Percentiles rank a stretch among this genome's conserved stretches.
These are phyloP conservation scores for Podaxis sp. DNA, from an alignment of 768 basidiomycete genomes.

Conservation along the genomic window DNA sequence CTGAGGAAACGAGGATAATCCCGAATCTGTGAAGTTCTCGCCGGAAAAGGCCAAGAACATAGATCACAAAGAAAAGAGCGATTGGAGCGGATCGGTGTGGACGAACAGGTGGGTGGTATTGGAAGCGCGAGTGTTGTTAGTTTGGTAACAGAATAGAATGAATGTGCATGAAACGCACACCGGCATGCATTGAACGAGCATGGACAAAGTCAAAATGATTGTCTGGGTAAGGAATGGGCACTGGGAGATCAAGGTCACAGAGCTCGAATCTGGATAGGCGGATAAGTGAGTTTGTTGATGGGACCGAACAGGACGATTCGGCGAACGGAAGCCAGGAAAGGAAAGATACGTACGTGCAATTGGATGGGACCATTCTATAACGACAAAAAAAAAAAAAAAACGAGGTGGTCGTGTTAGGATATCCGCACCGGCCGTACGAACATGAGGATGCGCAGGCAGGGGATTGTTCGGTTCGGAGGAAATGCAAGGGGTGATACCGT, in stretches of 20 bases:
- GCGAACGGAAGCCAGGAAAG: constrained; percentile 1
- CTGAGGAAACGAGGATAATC: constrained; percentile 56
- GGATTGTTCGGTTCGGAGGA: constrained; percentile 18
- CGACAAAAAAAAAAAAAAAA: constrained; percentile 7
- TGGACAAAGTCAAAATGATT: constrained; percentile 66
- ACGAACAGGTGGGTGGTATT: background rate
- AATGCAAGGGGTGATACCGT: constrained; percentile 13
- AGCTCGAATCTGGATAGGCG: constrained; percentile 54
- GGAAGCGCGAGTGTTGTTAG: background rate
- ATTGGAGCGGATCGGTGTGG: background rate
- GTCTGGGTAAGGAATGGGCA: constrained; percentile 58
- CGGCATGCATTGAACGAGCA: constrained; percentile 63
- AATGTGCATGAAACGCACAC: constrained; percentile 36
- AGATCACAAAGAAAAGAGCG: background rate
- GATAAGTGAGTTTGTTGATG: background rate
- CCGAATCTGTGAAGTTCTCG: constrained; percentile 42
- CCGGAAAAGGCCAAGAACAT: constrained; percentile 9
- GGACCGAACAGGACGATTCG: background rate
- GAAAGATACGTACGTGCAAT: constrained; percentile 57
- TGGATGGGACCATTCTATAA: constrained; percentile 56
- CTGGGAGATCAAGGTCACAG: constrained; percentile 55
- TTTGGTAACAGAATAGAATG: background rate
- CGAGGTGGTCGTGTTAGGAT: background rate
- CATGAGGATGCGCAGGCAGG: constrained; percentile 14
- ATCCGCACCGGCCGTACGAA: constrained; percentile 6